These are phyloP conservation scores for Xerocomus potaroensis DNA, from an alignment of 768 basidiomycete genomes.

Conservation along the genomic window DNA sequence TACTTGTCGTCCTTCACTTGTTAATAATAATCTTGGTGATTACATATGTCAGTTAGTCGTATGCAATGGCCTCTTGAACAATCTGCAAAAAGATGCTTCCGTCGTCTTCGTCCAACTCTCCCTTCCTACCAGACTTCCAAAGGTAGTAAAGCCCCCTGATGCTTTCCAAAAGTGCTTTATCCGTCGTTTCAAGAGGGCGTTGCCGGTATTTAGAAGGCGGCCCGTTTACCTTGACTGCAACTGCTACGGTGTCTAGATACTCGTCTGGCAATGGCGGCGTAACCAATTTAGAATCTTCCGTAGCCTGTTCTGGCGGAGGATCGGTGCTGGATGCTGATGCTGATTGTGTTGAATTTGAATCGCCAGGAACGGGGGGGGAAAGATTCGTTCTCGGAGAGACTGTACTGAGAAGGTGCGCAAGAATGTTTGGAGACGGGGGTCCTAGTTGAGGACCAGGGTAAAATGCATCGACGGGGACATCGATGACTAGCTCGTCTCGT, in stretches of 20 bases:
- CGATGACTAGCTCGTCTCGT: conserved; percentile 7
- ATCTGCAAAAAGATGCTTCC: conserved; percentile 31
- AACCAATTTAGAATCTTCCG: conserved; percentile 20
- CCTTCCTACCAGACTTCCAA: conserved; percentile 45
- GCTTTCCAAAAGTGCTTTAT: conserved; percentile 46
- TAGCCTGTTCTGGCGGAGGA: conserved; percentile 13
- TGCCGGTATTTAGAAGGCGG: conserved; percentile 3
- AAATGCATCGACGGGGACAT: conserved; percentile 18
- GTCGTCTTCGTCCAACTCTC: conserved; percentile 17
- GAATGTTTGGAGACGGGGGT: conserved; percentile 26
- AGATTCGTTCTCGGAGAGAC: conserved; percentile 25
- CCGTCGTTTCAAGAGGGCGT: conserved; percentile 17
- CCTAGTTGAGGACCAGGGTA: conserved; percentile 9
- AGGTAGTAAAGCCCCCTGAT: conserved; percentile 55
- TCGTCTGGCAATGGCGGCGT: conserved; percentile 19
- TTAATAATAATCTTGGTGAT: not conserved
- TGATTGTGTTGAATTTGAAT: conserved; percentile 4
- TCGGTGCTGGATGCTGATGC: conserved; percentile 6
- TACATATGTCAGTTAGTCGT: conserved; percentile 11
- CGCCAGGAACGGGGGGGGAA: conserved; percentile 7
- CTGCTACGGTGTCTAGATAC: conserved; percentile 8
- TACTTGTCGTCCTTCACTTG: too few species aligned
- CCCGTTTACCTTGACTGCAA: conserved; percentile 11
- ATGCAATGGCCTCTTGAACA: conserved; percentile 29
- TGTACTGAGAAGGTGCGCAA: conserved; percentile 24